Percentiles rank a stretch among this genome's conserved stretches.
Conservation (phyloP, 345 rosid species). For the Trapa bicornis region DNA sequence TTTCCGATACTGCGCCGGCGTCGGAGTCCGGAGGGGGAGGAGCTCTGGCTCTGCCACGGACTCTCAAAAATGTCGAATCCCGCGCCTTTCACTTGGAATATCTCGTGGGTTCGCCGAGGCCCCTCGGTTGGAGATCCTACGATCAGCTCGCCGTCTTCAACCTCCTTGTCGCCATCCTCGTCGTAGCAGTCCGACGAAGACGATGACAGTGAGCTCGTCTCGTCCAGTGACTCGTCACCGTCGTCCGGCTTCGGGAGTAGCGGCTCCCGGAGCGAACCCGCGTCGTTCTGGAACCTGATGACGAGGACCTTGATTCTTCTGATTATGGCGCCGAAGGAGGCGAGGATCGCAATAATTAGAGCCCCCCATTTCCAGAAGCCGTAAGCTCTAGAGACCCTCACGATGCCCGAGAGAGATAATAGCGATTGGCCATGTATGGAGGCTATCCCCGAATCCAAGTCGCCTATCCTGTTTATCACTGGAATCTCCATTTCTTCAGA, state of each 20-base stretch:
- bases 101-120: conserved; percentile 4
- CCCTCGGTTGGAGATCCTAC: not conserved
- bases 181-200: not conserved
- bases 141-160: conserved; percentile 13
- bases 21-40: conserved; percentile 33
- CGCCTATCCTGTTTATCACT: conserved; percentile 42
- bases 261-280: not conserved
- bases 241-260: conserved; percentile 6
- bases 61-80: not conserved
- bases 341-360: conserved; percentile 45
- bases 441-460: conserved; percentile 39
- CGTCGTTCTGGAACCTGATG: conserved; percentile 17
- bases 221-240: conserved; percentile 1
- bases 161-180: conserved; percentile 14
- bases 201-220: conserved; percentile 2
- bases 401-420: conserved; percentile 6
- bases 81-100: conserved; percentile 33
- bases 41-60: conserved; percentile 10
- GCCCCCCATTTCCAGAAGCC: conserved; percentile 61
- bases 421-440: conserved; percentile 18
- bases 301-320: conserved; percentile 29
- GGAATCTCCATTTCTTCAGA: conserved; percentile 44
- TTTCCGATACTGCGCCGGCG: conserved; percentile 17
- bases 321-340: conserved; percentile 41
- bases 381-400: conserved; percentile 21